Conservation (phyloP, 768 basidiomycete species). For the Butyriboletus loyo region DNA sequence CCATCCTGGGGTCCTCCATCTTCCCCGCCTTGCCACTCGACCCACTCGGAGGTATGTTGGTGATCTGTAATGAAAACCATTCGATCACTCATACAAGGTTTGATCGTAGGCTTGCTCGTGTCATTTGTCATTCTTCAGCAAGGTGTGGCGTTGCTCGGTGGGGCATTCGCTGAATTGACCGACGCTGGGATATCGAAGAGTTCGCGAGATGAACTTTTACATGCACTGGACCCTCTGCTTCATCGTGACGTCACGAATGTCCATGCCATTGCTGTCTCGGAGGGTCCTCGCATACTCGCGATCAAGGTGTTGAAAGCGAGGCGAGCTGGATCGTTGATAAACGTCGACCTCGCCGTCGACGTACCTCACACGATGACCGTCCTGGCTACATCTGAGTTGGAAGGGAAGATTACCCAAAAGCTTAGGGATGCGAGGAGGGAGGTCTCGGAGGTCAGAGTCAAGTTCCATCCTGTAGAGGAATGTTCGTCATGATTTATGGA, state of each 20-base stretch:
- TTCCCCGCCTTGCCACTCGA: slow-evolving; percentile 88
- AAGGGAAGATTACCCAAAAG: slow-evolving; percentile 54
- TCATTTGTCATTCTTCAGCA: slow-evolving; percentile 86
- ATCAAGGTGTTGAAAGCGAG: slow-evolving; percentile 64
- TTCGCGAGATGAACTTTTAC: slow-evolving; percentile 52
- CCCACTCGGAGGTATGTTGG: slow-evolving; percentile 78
- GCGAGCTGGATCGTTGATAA: slow-evolving; percentile 76
- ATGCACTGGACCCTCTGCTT: slow-evolving; percentile 55
- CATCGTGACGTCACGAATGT: slow-evolving; percentile 28
- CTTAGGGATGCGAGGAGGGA: slow-evolving; percentile 60
- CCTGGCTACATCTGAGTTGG: slow-evolving; percentile 53
- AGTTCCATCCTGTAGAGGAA: slow-evolving; percentile 47
- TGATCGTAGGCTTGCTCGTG: slow-evolving; percentile 67
- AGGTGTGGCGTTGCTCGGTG: slow-evolving; percentile 61
- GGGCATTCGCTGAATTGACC: slow-evolving; percentile 77
- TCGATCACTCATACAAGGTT: slow-evolving; percentile 7
- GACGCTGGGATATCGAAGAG: slow-evolving; percentile 72
- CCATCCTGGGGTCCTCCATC: slow-evolving; percentile 87
- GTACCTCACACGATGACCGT: slow-evolving; percentile 63
- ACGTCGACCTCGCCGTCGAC: slow-evolving; percentile 76
- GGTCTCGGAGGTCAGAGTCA: slow-evolving; percentile 68
- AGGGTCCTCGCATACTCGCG: slow-evolving; percentile 36
- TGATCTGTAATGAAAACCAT: background rate
- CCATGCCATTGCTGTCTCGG: background rate
- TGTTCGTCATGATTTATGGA: slow-evolving; percentile 3